Percentiles rank a stretch among this genome's conserved stretches.
Conservation (phyloP, 2,329 filamentous ascomycete genomes). For the Penicillium sp. region DNA sequence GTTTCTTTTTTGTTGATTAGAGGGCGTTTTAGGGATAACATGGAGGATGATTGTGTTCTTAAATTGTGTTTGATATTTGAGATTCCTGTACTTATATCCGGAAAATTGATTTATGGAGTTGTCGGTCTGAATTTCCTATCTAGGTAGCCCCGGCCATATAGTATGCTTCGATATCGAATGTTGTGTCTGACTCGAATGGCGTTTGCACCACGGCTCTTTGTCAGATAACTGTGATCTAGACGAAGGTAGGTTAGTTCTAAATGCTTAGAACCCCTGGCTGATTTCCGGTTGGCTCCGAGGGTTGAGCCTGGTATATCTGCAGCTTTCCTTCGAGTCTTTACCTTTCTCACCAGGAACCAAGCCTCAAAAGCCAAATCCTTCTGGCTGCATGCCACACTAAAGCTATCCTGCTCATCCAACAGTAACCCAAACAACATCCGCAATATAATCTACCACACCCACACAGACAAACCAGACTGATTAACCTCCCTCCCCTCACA, state of each 20-base stretch:
- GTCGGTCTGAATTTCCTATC: neutral
- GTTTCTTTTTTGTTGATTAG: neutral
- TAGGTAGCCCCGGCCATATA: neutral
- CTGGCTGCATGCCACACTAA: neutral
- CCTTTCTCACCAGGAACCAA: neutral
- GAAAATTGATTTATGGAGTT: neutral
- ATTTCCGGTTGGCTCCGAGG: too few relatives aligned
- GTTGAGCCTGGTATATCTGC: too few relatives aligned
- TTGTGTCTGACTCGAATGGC: too few relatives aligned
- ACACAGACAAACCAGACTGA: neutral
- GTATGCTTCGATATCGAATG: too few relatives aligned
- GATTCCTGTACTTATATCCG: neutral
- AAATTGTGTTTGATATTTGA: neutral
- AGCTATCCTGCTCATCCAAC: neutral
- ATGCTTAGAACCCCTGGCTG: too few relatives aligned
- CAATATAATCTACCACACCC: neutral
- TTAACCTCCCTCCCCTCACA: neutral
- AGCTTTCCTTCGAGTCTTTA: too few relatives aligned
- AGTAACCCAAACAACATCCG: neutral
- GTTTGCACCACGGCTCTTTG: neutral
- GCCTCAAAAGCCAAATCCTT: neutral
- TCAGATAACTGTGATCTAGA: neutral
- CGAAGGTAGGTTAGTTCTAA: neutral
- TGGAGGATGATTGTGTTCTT: neutral
- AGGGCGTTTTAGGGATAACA: neutral